Percentiles rank a stretch among this genome's conserved stretches.
Evolutionary conservation across 306 rosid genomes (phyloP).

Genomic region (Cucurbita moschata): DNA sequence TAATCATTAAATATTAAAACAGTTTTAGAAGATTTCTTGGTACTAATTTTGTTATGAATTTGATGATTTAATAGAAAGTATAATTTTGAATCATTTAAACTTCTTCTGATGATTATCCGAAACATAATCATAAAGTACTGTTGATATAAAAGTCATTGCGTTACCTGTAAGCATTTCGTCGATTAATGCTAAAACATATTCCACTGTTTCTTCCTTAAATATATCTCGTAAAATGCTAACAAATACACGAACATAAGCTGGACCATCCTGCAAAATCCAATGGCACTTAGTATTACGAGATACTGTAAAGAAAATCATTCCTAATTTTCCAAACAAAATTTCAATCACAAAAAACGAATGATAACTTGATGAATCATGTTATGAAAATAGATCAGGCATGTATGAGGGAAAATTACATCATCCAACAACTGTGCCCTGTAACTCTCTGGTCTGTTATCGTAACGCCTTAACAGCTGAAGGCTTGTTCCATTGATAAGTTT

Average conservation of each 20-base stretch:
- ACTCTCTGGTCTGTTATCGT: conserved; percentile 67
- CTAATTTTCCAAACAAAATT: background rate
- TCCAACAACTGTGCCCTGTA: conserved; percentile 78
- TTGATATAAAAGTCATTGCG: conserved; percentile 7
- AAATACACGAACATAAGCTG: conserved; percentile 72
- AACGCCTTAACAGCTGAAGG: conserved; percentile 91
- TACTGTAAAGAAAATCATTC: background rate
- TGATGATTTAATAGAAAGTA: too few species aligned
- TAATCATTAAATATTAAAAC: background rate
- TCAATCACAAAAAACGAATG: background rate
- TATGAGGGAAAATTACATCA: conserved; percentile 37
- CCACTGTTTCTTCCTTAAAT: conserved; percentile 86
- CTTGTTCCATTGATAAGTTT: conserved; percentile 82
- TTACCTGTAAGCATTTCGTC: conserved; percentile 89
- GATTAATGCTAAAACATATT: conserved; percentile 71
- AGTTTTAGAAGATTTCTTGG: too few species aligned
- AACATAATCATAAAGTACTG: background rate
- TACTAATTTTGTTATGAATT: too few species aligned
- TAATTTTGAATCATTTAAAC: too few species aligned
- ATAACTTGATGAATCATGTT: background rate
- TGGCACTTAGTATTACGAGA: background rate
- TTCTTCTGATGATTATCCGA: background rate
- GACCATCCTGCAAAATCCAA: conserved; percentile 65
- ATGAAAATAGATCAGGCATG: background rate
- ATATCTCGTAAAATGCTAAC: conserved; percentile 73